Conservation (phyloP, 164 flowering plant species). For the Aristolochia fimbriata region DNA sequence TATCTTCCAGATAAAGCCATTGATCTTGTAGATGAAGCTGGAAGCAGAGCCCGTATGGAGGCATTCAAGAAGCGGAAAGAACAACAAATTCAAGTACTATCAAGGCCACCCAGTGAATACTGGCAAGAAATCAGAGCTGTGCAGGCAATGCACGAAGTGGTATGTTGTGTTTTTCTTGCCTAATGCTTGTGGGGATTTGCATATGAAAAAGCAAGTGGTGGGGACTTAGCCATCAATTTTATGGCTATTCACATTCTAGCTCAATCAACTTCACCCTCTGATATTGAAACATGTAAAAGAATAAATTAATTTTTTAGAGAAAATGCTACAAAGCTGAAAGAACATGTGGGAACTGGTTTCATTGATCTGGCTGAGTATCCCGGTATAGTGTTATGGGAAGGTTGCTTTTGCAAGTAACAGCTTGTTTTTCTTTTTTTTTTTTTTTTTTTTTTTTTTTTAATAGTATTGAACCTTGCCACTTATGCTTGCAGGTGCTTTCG, state of each 20-base stretch:
- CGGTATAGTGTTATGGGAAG: neutral
- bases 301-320: too few species aligned
- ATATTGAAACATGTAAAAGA: too few species aligned
- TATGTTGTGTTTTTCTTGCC: slow-evolving; percentile 14
- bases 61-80: slow-evolving; percentile 53
- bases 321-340: too few species aligned
- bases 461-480: neutral
- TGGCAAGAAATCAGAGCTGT: slow-evolving; percentile 85
- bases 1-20: slow-evolving; percentile 92
- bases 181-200: neutral
- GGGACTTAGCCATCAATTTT: neutral
- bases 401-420: neutral
- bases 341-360: too few species aligned
- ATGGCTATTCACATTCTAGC: neutral
- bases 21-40: slow-evolving; percentile 93
- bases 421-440: neutral
- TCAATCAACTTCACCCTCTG: too few species aligned
- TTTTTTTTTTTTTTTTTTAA: neutral
- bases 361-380: too few species aligned
- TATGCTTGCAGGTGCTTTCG: slow-evolving; percentile 31
- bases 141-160: slow-evolving; percentile 74
- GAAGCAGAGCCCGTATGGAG: slow-evolving; percentile 73
- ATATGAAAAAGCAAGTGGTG: too few species aligned
- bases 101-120: slow-evolving; percentile 61
- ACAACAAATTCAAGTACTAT: slow-evolving; percentile 41